Evolutionary conservation across 495 filamentous ascomycete species (phyloP).

Genomic region (Lentithecium fluviatile): DNA sequence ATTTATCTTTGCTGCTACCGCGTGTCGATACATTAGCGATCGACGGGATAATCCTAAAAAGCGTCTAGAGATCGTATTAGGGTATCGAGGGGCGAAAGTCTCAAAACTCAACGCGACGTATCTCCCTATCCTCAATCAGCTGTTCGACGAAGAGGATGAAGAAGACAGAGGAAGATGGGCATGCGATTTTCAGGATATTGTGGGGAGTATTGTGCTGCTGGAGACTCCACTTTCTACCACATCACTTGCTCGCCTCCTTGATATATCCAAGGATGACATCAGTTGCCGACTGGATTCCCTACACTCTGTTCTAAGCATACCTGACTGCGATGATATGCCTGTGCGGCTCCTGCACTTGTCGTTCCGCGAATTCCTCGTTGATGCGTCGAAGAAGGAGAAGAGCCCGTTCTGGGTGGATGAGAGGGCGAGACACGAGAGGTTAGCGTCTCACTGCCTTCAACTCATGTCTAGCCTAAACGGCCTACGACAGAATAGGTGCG

Average conservation of each 20-base stretch:
- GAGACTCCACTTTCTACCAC: slow-evolving; percentile 38
- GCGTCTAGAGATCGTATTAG: slow-evolving; percentile 20
- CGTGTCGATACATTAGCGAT: slow-evolving; percentile 25
- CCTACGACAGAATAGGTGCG: slow-evolving; percentile 47
- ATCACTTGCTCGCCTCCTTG: slow-evolving; percentile 38
- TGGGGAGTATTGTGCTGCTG: slow-evolving; percentile 40
- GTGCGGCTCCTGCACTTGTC: too few relatives aligned
- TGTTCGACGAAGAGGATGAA: slow-evolving; percentile 29
- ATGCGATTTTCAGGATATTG: slow-evolving; percentile 35
- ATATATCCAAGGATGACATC: slow-evolving; percentile 19
- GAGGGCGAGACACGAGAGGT: slow-evolving; percentile 38
- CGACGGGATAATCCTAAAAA: slow-evolving; percentile 18
- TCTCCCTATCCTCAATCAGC: slow-evolving; percentile 33
- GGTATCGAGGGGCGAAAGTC: slow-evolving; percentile 18
- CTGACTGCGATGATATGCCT: too few relatives aligned
- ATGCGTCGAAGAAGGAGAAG: slow-evolving; percentile 27
- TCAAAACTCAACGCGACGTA: slow-evolving; percentile 32
- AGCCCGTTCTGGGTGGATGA: slow-evolving; percentile 48
- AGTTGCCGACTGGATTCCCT: slow-evolving; percentile 39
- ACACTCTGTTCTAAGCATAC: too few relatives aligned
- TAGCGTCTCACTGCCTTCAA: slow-evolving; percentile 43
- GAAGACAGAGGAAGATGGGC: slow-evolving; percentile 20
- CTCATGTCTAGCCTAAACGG: slow-evolving; percentile 34
- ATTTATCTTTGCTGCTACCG: slow-evolving; percentile 27
- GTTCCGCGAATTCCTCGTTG: too few relatives aligned